Evolutionary conservation across 331 rosid genomes (phyloP).

Genomic region (Stylosanthes scabra): DNA sequence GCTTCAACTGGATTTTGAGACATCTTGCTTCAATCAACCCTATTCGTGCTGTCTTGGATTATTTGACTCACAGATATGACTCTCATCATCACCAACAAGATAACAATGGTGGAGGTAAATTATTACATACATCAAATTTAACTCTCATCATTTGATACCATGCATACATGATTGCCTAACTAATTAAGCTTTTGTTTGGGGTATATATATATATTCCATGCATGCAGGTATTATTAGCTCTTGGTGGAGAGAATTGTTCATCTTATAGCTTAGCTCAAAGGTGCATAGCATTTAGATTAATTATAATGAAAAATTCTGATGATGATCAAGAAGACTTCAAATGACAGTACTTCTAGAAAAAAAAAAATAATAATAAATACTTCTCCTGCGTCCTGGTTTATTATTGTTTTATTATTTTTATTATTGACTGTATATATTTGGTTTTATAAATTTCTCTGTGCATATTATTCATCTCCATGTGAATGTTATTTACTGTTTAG

Average conservation of each 20-base stretch:
- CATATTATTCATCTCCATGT: not conserved
- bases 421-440: not conserved
- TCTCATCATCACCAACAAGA: slow-evolving; percentile 24
- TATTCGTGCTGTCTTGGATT: slow-evolving; percentile 47
- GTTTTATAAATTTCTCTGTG: not conserved
- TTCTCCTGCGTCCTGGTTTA: slow-evolving; percentile 8
- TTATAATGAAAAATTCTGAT: slow-evolving; percentile 1
- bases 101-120: slow-evolving; percentile 38
- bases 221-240: slow-evolving; percentile 46
- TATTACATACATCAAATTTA: no score
- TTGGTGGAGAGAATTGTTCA: slow-evolving; percentile 55
- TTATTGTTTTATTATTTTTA: no score
- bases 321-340: not conserved
- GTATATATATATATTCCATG: not conserved
- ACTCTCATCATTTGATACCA: no score
- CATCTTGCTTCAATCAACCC: slow-evolving; percentile 51
- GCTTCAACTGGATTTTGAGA: slow-evolving; percentile 55
- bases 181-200: slow-evolving; percentile 17
- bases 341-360: no score
- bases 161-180: slow-evolving; percentile 11
- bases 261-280: slow-evolving; percentile 26
- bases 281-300: slow-evolving; percentile 14
- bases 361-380: no score
- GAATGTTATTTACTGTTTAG: slow-evolving; percentile 5
- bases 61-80: slow-evolving; percentile 48